A percentile compares a stretch with the other conserved stretches of the same genome.
Evolutionary conservation across 371 early-diverging fungal species (phyloP).

Genomic region (Furculomyces boomerangus): DNA sequence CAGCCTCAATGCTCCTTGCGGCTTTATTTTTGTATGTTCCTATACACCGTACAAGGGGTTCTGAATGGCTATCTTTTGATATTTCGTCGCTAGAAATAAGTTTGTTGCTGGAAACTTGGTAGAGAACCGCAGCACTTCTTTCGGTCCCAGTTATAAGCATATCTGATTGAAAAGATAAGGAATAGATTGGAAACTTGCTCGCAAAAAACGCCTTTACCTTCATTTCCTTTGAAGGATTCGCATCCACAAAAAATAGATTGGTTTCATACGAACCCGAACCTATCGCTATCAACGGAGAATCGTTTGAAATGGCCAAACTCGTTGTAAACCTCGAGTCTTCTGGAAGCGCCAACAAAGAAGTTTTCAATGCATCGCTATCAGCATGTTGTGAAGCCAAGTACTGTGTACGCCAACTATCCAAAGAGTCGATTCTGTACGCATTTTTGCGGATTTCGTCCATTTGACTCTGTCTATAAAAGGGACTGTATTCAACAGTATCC

Average conservation of each 20-base stretch:
- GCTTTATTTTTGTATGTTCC: constrained; percentile 26
- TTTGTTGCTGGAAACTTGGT: constrained; percentile 17
- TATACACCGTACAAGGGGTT: constrained; percentile 18
- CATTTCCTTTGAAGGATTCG: constrained; percentile 10
- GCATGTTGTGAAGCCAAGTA: constrained; percentile 18
- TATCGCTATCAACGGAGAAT: constrained; percentile 22
- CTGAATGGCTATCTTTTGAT: background rate
- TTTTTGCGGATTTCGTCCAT: no score
- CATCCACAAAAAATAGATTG: constrained; percentile 26
- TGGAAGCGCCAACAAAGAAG: constrained; percentile 18
- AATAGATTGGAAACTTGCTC: constrained; percentile 24
- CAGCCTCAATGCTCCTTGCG: constrained; percentile 21
- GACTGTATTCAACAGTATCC: no score
- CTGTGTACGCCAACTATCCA: constrained; percentile 15
- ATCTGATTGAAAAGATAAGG: constrained; percentile 14
- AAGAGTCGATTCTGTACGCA: background rate
- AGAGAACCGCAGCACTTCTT: constrained; percentile 20
- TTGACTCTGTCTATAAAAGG: no score
- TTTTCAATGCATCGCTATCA: constrained; percentile 14
- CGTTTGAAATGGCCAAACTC: constrained; percentile 21
- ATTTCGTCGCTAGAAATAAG: constrained; percentile 6
- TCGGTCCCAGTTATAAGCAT: constrained; percentile 25
- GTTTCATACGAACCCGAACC: constrained; percentile 26
- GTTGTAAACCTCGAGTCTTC: constrained; percentile 23
- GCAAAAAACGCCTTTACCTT: constrained; percentile 26